Conservation (phyloP, 2,329 filamentous ascomycete genomes). For the Ustilaginoidea virens region DNA sequence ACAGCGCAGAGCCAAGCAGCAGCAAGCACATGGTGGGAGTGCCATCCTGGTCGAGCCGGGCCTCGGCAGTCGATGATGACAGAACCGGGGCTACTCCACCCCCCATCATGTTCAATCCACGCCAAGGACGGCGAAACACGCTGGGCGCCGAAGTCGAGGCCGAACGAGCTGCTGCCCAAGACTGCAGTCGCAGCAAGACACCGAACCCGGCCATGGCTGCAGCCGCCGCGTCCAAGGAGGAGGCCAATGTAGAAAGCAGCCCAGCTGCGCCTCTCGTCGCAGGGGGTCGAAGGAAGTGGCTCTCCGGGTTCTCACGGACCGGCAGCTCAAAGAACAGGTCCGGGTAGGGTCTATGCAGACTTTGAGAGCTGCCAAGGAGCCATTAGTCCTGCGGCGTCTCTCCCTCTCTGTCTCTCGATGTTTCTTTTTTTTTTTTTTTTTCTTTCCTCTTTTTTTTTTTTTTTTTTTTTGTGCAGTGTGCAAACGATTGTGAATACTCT, state of each 20-base stretch:
- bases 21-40: slow-evolving; percentile 18
- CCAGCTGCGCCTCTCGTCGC: slow-evolving; percentile 8
- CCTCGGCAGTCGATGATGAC: slow-evolving; percentile 23
- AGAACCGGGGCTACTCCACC: slow-evolving; percentile 36
- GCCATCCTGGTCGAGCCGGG: slow-evolving; percentile 23
- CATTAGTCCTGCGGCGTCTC: no score
- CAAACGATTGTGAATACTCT: no score
- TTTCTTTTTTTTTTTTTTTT: neutral
- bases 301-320: slow-evolving; percentile 16
- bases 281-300: slow-evolving; percentile 20
- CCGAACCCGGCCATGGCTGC: slow-evolving; percentile 5
- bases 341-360: slow-evolving; percentile 4
- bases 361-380: neutral
- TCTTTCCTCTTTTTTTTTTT: neutral
- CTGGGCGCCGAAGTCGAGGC: slow-evolving; percentile 8
- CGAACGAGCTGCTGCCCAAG: slow-evolving; percentile 8
- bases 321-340: slow-evolving; percentile 10
- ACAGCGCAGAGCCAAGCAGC: slow-evolving; percentile 7
- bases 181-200: slow-evolving; percentile 3
- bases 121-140: slow-evolving; percentile 15
- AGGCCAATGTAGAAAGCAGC: slow-evolving; percentile 1
- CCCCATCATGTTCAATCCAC: slow-evolving; percentile 34
- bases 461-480: neutral
- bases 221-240: slow-evolving; percentile 3
- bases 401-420: neutral